Conservation (phyloP, 495 filamentous ascomycete species). For the Neurospora terricola region DNA sequence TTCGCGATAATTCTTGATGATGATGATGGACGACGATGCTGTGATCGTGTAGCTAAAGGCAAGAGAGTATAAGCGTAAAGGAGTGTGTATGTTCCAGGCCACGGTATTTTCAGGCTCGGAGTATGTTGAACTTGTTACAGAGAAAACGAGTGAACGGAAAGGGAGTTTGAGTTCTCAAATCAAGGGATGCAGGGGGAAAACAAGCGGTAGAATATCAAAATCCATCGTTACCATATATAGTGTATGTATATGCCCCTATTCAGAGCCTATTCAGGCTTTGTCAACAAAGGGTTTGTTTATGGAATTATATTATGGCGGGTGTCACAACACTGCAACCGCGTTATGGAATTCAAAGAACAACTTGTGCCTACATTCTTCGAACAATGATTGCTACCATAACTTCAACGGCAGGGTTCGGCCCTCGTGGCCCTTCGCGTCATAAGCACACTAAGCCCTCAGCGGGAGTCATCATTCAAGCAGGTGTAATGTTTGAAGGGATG, state of each 20-base stretch:
- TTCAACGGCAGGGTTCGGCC: not conserved
- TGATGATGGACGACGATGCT: not conserved
- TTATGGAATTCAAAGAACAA: not conserved
- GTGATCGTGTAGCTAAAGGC: not conserved
- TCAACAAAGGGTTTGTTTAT: not conserved
- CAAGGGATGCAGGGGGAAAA: not conserved
- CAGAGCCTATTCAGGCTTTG: not conserved
- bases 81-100: not conserved
- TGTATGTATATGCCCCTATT: not conserved
- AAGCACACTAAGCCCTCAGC: not conserved
- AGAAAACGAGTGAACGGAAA: not conserved
- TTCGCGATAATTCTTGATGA: not conserved
- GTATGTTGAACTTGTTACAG: not conserved
- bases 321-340: not conserved
- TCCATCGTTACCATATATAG: not conserved
- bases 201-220: not conserved
- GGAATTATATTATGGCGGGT: not conserved
- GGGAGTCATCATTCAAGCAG: not conserved
- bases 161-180: not conserved
- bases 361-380: not conserved
- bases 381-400: not conserved
- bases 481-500: not conserved
- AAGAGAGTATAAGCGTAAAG: not conserved
- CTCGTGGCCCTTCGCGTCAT: not conserved
- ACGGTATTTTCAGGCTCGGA: not conserved